phyloP scores from a whole-genome alignment of 208 protist genomes.

The Herpetomonas muscarum region DNA sequence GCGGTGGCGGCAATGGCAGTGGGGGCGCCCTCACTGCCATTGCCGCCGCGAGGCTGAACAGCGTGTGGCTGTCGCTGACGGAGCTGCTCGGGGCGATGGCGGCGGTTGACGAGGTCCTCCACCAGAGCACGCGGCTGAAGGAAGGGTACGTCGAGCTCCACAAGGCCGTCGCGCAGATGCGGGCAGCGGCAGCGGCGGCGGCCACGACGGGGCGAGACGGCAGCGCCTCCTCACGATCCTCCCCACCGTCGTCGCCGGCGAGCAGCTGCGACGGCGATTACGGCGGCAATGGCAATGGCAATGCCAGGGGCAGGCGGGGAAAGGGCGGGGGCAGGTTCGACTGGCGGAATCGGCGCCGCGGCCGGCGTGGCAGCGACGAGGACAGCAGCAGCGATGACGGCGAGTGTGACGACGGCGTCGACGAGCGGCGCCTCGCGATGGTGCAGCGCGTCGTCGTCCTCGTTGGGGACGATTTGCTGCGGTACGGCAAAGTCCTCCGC shows the following conservation, averaged over 20 bases:
- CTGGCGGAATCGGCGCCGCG: not conserved
- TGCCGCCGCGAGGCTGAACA: conserved; percentile 45
- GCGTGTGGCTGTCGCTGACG: conserved; percentile 61
- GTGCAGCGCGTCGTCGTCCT: conserved; percentile 11
- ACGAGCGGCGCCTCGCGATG: too few species aligned
- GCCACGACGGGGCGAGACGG: not conserved
- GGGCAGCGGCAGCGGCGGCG: conserved; percentile 3
- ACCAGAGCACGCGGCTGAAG: conserved; percentile 50
- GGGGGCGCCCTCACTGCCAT: conserved; percentile 6
- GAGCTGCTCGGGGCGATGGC: conserved; percentile 73
- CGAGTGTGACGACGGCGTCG: too few species aligned
- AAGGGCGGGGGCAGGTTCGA: not conserved
- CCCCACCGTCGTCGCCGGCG: too few species aligned
- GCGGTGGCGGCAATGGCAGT: not conserved
- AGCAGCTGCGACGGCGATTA: not conserved
- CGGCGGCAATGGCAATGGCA: conserved; percentile 14
- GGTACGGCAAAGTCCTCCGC: conserved; percentile 9
- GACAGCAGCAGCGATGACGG: too few species aligned
- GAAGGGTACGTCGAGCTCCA: conserved; percentile 41
- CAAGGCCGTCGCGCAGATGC: conserved; percentile 11
- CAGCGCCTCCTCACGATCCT: too few species aligned
- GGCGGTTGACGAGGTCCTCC: conserved; percentile 77
- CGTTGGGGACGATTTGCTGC: not conserved
- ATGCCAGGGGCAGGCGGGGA: conserved; percentile 5
- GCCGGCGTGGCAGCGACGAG: not conserved